Conservation (phyloP, 495 filamentous ascomycete species). For the Pyronema omphalodes region DNA sequence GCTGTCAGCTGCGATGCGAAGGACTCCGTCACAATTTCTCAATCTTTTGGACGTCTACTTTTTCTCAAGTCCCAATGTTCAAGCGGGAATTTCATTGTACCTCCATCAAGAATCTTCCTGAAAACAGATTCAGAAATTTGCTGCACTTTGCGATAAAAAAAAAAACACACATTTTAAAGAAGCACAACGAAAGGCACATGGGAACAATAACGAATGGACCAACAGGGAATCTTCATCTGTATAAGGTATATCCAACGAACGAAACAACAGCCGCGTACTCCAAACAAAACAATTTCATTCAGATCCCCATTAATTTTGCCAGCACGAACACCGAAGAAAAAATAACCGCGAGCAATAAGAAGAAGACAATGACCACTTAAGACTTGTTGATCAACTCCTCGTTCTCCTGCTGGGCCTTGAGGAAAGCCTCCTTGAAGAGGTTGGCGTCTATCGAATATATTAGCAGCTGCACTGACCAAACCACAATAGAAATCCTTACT, state of each 20-base stretch:
- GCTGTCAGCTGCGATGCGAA: no score
- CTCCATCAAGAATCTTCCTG: no score
- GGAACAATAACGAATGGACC: not conserved
- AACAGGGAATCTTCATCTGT: not conserved
- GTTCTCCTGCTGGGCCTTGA: conserved; percentile 96
- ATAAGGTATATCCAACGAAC: conserved; percentile 6
- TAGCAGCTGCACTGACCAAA: not conserved
- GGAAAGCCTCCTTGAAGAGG: conserved; percentile 91
- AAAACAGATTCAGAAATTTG: no score
- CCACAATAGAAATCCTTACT: conserved; percentile 39
- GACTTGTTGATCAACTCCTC: conserved; percentile 55
- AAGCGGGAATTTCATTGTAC: no score
- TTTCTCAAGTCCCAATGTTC: no score
- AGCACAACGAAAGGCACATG: no score
- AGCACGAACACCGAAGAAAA: not conserved
- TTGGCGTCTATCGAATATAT: conserved; percentile 54
- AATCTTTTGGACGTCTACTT: no score
- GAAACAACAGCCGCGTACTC: not conserved
- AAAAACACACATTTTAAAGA: no score
- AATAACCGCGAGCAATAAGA: not conserved
- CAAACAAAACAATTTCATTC: conserved; percentile 1
- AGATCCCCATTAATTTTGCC: conserved; percentile 15
- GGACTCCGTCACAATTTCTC: no score
- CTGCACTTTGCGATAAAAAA: no score
- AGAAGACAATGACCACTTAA: conserved; percentile 8